phyloP scores from a whole-genome alignment of 2,329 filamentous ascomycete species.

The Aspergillus hiratsukae region DNA sequence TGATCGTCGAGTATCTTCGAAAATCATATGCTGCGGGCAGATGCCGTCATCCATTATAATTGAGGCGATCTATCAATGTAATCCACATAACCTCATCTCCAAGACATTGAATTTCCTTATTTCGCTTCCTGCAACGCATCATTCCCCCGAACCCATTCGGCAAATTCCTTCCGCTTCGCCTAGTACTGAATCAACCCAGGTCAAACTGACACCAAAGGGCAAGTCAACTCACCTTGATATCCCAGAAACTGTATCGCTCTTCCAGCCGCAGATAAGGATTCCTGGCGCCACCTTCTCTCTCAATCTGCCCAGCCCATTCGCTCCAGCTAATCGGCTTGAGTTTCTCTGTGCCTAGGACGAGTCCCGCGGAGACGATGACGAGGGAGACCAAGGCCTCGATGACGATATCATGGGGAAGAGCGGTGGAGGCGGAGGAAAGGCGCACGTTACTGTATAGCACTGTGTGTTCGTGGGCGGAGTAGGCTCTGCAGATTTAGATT shows the following conservation, averaged over 20 bases:
- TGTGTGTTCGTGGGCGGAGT: constrained; percentile 91
- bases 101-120: background rate
- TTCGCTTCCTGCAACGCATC: constrained; percentile 25
- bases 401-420: constrained; percentile 77
- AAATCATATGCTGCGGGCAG: background rate
- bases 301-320: constrained; percentile 67
- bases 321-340: constrained; percentile 86
- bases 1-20: no score
- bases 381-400: constrained; percentile 81
- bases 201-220: background rate
- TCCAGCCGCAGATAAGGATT: constrained; percentile 80
- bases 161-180: constrained; percentile 69
- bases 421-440: constrained; percentile 39
- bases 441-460: constrained; percentile 60
- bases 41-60: background rate
- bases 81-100: background rate
- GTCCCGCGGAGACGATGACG: constrained; percentile 72
- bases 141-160: constrained; percentile 60
- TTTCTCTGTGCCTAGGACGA: constrained; percentile 71
- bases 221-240: constrained; percentile 64
- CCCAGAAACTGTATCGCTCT: constrained; percentile 76
- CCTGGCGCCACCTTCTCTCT: constrained; percentile 62
- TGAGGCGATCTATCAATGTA: background rate
- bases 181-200: constrained; percentile 17
- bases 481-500: constrained; percentile 60